phyloP scores from a whole-genome alignment of 2,329 filamentous ascomycete genomes.

The Fusarium acutatum region DNA sequence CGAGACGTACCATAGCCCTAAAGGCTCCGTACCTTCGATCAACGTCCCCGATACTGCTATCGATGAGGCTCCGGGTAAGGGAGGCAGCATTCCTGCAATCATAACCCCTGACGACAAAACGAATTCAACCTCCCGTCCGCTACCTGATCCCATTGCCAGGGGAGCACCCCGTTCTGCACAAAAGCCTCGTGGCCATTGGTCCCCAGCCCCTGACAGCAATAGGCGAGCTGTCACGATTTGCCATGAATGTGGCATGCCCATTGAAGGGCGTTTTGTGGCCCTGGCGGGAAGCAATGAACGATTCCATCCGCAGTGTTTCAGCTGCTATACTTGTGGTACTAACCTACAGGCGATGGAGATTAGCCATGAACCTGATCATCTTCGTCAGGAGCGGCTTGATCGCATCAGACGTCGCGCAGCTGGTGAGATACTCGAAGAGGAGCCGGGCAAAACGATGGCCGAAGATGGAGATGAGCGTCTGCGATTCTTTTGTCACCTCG shows the following conservation, averaged over 20 bases:
- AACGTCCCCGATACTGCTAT: constrained; percentile 62
- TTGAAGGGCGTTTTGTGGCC: constrained; percentile 89
- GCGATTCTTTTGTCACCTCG: constrained; percentile 97
- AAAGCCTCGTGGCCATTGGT: constrained; percentile 65
- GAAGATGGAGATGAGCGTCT: constrained; percentile 78
- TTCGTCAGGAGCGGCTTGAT: constrained; percentile 75
- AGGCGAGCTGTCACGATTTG: constrained; percentile 75
- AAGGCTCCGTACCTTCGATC: constrained; percentile 47
- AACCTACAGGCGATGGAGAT: constrained; percentile 95
- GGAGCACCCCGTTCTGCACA: constrained; percentile 49
- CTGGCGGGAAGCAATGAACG: constrained; percentile 76
- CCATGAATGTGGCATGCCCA: constrained; percentile 83
- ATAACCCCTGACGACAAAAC: constrained; percentile 55
- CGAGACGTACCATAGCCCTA: constrained; percentile 35
- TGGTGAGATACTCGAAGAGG: constrained; percentile 68
- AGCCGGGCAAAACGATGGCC: constrained; percentile 68
- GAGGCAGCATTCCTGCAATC: constrained; percentile 52
- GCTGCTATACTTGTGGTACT: constrained; percentile 86
- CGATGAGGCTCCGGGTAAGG: constrained; percentile 42
- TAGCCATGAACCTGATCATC: constrained; percentile 84
- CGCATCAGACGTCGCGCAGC: constrained; percentile 71
- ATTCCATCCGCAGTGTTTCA: constrained; percentile 94
- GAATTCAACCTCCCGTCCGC: constrained; percentile 40
- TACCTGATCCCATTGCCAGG: constrained; percentile 57
- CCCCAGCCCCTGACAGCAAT: constrained; percentile 57